Base-by-base conservation (phyloP, 192 early-diverging fungal genomes). In the Podila epigama region DNA sequence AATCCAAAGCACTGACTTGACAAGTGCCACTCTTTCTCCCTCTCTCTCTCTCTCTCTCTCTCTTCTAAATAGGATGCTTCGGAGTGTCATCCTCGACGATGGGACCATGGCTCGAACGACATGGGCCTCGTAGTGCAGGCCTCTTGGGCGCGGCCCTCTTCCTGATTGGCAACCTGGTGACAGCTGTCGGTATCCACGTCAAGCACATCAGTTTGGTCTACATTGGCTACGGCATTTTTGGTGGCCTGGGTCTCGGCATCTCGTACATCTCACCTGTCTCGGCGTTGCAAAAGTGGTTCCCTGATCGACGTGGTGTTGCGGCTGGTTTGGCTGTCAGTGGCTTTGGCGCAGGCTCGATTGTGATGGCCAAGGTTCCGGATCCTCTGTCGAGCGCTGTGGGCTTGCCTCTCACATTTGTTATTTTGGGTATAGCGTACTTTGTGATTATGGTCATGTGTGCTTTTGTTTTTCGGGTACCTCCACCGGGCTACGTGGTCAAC, bases 331-430 rank as follows among this genome's bases (percentile, higher is more conserved):
- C 91, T 15, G 92, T 92, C 58, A 89, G 88, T 75, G 91, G 90
- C 8, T 93, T 93, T 77, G 92, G 90, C 44, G 89, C 85, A 31
- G 92, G 92, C 1, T 86, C 88, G 20, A 88, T 92, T 57, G 88
- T 90, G 15, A 88, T 89, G 58, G 87, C 90, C 50, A 85, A 84
- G 68, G 85, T 89, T 51, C 89, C 89, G 51, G 83, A 86, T 36
- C 78, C 77, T 54, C 85, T 93, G 16, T 69, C 91, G 48, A 82
- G 83, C 18, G 40, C 70, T 44, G 79, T 85, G 0, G 88, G 84
- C 20, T 75, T 92, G 15, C 85, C 89, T 16, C 28, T 82, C 34
- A 79, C 88, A 9, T 93, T 93, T 75, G 69, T 92, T 33, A 85
- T 92, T 42, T 81, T 91, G 20, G 91, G 91, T n/a, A 78, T 39